Evolutionary conservation across 2,329 filamentous ascomycete species (phyloP), one percentile per base, ranked within the genome.

Genomic region (Fusarium secorum): DNA sequence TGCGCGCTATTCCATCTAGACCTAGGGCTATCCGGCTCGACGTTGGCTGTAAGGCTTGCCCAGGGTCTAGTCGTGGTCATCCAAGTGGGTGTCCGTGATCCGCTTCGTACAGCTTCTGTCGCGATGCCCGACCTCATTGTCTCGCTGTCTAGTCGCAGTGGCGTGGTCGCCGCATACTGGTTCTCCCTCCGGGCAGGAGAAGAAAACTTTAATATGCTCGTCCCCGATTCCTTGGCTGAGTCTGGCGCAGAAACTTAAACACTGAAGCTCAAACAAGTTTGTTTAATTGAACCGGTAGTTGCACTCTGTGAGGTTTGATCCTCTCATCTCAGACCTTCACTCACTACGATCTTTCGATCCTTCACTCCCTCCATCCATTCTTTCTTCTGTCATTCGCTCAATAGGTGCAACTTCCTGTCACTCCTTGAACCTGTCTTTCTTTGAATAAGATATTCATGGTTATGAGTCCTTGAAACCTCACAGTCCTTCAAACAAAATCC

Each of bases 81-180:
- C 44, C 35, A 61, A 38, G 36, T 64, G 53, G 57, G 55, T 64
- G 42, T 39, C 24, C 28, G 28, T 45, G 39, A 61, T 68, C 58
- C 60, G 55, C 53, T 59, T 48, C 32, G 52, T 44, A 36, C 59
- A 55, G 57, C 44, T 70, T 65, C 55, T 56, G 35, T 73, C 61
- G 57, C 71, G 49, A 65, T 71, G 64, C 32, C 71, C 71, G 53
- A 68, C 63, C 48, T 65, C 52, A 45, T 64, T 44, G 58, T 57
- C 49, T 55, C 46, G 49, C 49, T 71, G 30, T 24, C 42, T 45
- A 44, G 57, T 54, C 59, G 28, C 24, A 49, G 71, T 70, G 65
- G 74, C 73, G 66, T 55, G 26, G 41, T 39, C 49, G 13, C 53
- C 60, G 22, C 36, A 51, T 57, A 66, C 41, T 65, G 22, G 45